Evolutionary conservation across 108 stramenopile genomes (phyloP).

Genomic region (Cyclotella atomus): DNA sequence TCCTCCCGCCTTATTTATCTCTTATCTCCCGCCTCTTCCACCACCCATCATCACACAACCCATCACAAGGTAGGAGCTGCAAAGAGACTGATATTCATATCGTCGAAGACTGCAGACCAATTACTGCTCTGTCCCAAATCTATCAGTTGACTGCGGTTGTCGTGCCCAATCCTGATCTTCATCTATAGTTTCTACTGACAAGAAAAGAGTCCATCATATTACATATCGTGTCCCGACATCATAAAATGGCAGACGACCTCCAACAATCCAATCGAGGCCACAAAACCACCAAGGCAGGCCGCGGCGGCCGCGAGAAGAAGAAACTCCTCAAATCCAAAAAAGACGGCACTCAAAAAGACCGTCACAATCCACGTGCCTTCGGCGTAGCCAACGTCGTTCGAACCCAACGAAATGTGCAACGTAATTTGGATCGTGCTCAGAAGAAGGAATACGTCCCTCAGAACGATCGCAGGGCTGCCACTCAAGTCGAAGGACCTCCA

Average conservation of each 20-base stretch:
- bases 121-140: no score
- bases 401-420: slow-evolving; percentile 93
- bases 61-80: no score
- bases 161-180: no score
- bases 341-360: slow-evolving; percentile 64
- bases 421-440: slow-evolving; percentile 94
- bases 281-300: slow-evolving; percentile 78
- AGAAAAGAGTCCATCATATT: no score
- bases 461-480: slow-evolving; percentile 63
- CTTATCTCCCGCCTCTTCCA: no score
- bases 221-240: no score
- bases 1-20: no score
- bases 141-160: no score
- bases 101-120: no score
- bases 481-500: slow-evolving; percentile 77
- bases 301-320: slow-evolving; percentile 85
- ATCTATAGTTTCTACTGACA: no score
- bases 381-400: slow-evolving; percentile 92
- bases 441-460: slow-evolving; percentile 96
- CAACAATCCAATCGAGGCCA: slow-evolving; percentile 53
- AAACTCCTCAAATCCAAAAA: slow-evolving; percentile 75
- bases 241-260: slow-evolving; percentile 15
- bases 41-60: no score
- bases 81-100: no score
- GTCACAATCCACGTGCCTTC: slow-evolving; percentile 95